Percentiles rank a stretch among this genome's conserved stretches.
Conservation (phyloP, 2,329 filamentous ascomycete species). For the Karstenula rhodostoma region DNA sequence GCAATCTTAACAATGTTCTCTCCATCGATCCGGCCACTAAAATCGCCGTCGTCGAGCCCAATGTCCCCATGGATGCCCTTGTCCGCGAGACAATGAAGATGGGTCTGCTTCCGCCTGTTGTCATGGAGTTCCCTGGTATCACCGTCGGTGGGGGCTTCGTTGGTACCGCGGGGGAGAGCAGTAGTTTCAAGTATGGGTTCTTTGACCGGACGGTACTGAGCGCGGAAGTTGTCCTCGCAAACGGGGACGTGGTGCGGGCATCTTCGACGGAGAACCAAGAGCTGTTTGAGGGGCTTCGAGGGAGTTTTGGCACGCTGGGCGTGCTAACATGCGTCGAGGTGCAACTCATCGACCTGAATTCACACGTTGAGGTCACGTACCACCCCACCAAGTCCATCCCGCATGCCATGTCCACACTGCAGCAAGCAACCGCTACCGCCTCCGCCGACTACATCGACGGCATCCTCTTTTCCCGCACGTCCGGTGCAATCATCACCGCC, state of each 20-base stretch:
- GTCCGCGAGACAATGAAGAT: slow-evolving; percentile 63
- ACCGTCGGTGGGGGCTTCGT: slow-evolving; percentile 73
- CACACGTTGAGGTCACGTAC: slow-evolving; percentile 70
- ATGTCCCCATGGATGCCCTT: slow-evolving; percentile 72
- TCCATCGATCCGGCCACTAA: slow-evolving; percentile 60
- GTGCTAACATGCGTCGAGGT: slow-evolving; percentile 68
- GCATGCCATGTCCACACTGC: slow-evolving; percentile 58
- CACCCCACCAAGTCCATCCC: slow-evolving; percentile 61
- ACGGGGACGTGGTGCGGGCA: slow-evolving; percentile 62
- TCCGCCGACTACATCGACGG: slow-evolving; percentile 73
- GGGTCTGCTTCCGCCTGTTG: slow-evolving; percentile 68
- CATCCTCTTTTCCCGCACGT: slow-evolving; percentile 65
- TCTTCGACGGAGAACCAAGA: slow-evolving; percentile 59
- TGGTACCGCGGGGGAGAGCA: slow-evolving; percentile 73
- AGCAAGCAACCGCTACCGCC: slow-evolving; percentile 52
- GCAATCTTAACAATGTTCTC: slow-evolving; percentile 68
- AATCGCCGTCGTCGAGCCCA: slow-evolving; percentile 72
- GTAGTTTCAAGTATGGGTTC: slow-evolving; percentile 71
- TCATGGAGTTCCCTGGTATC: slow-evolving; percentile 77
- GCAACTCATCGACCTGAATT: slow-evolving; percentile 60
- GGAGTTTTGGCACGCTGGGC: slow-evolving; percentile 68
- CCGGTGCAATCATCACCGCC: slow-evolving; percentile 68
- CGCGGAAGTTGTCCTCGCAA: slow-evolving; percentile 69
- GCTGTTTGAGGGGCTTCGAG: slow-evolving; percentile 66
- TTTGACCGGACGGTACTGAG: slow-evolving; percentile 70